Evolutionary conservation across 1,139 yeast genomes (phyloP).

Genomic region (Zhuliangozyma parablackwelliae): DNA sequence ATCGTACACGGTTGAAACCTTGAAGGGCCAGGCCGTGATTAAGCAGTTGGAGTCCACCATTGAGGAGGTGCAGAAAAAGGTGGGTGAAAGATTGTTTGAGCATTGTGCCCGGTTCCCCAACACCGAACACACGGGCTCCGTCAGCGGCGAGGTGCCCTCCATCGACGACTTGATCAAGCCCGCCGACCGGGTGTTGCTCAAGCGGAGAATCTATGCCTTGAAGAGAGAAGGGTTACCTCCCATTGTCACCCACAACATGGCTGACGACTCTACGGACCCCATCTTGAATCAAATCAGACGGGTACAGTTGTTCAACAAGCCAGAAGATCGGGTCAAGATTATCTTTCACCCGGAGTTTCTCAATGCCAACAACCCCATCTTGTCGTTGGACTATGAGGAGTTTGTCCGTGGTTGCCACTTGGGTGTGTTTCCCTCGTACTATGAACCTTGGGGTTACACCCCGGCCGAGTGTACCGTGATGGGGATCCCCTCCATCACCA

Average conservation of each 20-base stretch:
- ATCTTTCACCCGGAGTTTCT: conserved; percentile 97
- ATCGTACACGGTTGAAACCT: conserved; percentile 92
- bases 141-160: conserved; percentile 52
- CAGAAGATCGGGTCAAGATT: conserved; percentile 88
- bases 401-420: conserved; percentile 97
- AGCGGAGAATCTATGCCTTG: conserved; percentile 89
- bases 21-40: conserved; percentile 94
- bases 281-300: conserved; percentile 87
- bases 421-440: conserved; percentile 97
- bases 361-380: conserved; percentile 90
- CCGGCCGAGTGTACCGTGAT: conserved; percentile 99
- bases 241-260: conserved; percentile 97
- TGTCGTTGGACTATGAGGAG: conserved; percentile 93
- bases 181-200: conserved; percentile 82
- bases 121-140: conserved; percentile 51
- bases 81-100: conserved; percentile 85
- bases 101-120: conserved; percentile 83
- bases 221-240: conserved; percentile 89
- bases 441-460: conserved; percentile 99
- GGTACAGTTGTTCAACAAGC: conserved; percentile 84
- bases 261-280: conserved; percentile 87
- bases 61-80: conserved; percentile 79
- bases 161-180: conserved; percentile 82
- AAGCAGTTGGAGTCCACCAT: conserved; percentile 88
- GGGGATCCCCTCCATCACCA: conserved; percentile 99